A percentile compares a stretch with the other conserved stretches of the same genome.
Evolutionary conservation across 2,329 filamentous ascomycete genomes (phyloP).

Genomic region (Colletotrichum viniferum): DNA sequence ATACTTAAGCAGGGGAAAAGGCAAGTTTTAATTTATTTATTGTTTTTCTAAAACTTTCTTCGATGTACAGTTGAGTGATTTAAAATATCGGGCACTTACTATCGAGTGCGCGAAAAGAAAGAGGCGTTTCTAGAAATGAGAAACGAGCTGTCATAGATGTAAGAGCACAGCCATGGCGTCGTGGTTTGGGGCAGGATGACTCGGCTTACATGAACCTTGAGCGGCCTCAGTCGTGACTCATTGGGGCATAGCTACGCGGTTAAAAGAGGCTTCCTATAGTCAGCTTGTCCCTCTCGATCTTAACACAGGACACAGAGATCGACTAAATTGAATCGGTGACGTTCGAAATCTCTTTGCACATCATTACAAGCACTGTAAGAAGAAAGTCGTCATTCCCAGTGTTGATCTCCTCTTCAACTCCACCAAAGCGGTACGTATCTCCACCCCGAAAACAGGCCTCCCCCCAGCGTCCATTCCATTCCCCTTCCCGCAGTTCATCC

Average conservation of each 20-base stretch:
- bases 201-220: neutral
- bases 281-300: accelerated
- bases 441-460: neutral
- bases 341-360: neutral
- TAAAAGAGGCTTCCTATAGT: neutral
- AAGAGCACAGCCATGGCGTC: neutral
- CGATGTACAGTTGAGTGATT: too few species aligned
- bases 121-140: neutral
- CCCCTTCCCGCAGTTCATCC: neutral
- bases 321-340: neutral
- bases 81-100: accelerated
- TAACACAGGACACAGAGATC: accelerated
- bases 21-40: too few species aligned
- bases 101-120: neutral
- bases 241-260: neutral
- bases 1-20: too few species aligned
- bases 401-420: neutral
- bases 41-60: too few species aligned
- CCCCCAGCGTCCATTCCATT: neutral
- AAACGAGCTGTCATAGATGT: neutral
- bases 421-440: neutral
- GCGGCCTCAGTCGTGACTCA: neutral
- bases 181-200: neutral
- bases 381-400: neutral
- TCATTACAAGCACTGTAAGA: neutral